These are phyloP conservation scores for Kluyveromyces marxianus DNA, from an alignment of 1,139 yeast genomes.

Conservation along the genomic window DNA sequence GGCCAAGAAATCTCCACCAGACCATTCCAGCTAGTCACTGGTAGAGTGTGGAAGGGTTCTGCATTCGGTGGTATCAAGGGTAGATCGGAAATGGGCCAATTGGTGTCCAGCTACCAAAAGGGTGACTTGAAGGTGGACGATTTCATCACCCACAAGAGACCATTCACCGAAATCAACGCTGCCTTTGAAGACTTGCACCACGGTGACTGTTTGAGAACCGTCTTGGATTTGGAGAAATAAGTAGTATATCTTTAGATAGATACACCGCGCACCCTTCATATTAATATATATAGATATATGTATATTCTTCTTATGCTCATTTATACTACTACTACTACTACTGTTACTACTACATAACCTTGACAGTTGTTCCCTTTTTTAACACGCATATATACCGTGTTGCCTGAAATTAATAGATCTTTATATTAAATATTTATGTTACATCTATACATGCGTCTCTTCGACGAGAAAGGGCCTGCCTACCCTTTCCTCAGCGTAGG, in stretches of 20 bases:
- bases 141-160: constrained; percentile 85
- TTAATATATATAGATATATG: too few relatives aligned
- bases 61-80: constrained; percentile 99
- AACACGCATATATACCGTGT: too few relatives aligned
- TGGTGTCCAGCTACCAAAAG: constrained; percentile 75
- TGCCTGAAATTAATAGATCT: too few relatives aligned
- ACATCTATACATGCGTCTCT: too few relatives aligned
- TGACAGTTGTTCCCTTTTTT: too few relatives aligned
- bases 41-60: constrained; percentile 97
- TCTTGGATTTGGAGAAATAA: constrained; percentile 37
- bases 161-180: constrained; percentile 66
- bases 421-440: too few relatives aligned
- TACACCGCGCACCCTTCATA: not conserved
- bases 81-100: constrained; percentile 86
- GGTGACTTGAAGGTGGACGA: constrained; percentile 90
- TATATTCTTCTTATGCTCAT: too few relatives aligned
- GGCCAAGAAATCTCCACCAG: constrained; percentile 94
- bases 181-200: constrained; percentile 94
- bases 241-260: not conserved
- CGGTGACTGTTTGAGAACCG: constrained; percentile 93
- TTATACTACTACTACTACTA: too few relatives aligned
- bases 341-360: too few relatives aligned
- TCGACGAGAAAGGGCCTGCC: not conserved
- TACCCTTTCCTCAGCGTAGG: constrained; percentile 13
- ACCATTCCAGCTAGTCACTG: constrained; percentile 98